These are phyloP conservation scores for Plasmodium relictum DNA, from an alignment of 169 alveolate genomes.

Conservation along the genomic window DNA sequence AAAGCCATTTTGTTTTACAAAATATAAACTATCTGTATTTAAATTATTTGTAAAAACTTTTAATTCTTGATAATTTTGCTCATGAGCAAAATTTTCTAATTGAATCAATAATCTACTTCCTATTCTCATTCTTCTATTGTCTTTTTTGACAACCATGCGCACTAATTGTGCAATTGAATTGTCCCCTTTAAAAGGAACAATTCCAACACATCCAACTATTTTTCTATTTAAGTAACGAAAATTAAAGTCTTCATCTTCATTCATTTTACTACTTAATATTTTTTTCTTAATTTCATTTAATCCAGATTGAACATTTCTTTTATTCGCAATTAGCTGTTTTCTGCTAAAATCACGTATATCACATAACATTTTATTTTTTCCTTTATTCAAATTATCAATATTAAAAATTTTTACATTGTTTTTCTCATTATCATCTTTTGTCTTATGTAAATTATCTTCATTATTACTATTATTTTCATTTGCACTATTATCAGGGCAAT, in stretches of 20 bases:
- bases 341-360: conserved; percentile 22
- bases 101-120: conserved; percentile 91
- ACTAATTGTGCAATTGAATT: conserved; percentile 89
- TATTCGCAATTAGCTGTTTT: conserved; percentile 28
- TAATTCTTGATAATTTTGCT: conserved; percentile 89
- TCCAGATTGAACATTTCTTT: conserved; percentile 20
- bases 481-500: not conserved
- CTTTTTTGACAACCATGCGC: conserved; percentile 89
- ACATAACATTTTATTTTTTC: conserved; percentile 26
- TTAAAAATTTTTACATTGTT: not conserved
- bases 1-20: conserved; percentile 90
- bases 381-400: not conserved
- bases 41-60: conserved; percentile 90
- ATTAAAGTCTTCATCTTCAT: conserved; percentile 63
- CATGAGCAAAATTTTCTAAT: conserved; percentile 90
- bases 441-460: not conserved
- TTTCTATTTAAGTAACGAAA: conserved; percentile 52
- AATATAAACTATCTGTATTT: conserved; percentile 89
- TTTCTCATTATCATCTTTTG: not conserved
- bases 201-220: conserved; percentile 91
- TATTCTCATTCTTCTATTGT: conserved; percentile 90
- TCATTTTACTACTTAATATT: conserved; percentile 16
- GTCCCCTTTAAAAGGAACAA: conserved; percentile 88
- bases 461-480: not conserved
- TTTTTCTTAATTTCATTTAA: conserved; percentile 44